Conservation (phyloP, 306 rosid species). For the Astragalus glycyphyllos region DNA sequence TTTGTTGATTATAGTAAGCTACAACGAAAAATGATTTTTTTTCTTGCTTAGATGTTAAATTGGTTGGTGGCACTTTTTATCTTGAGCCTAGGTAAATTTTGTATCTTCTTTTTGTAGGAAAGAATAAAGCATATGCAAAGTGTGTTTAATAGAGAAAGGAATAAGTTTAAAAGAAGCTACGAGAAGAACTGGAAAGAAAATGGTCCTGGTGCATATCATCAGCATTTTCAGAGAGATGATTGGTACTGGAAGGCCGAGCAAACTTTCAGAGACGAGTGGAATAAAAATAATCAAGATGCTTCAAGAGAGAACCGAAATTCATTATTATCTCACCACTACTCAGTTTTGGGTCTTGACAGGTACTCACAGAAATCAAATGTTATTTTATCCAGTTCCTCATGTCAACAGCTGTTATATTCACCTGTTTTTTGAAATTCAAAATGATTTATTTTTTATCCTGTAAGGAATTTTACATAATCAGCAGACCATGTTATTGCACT, state of each 20-base stretch:
- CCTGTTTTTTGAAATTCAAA: constrained; percentile 6
- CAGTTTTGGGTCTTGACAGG: constrained; percentile 97
- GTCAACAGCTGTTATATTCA: not conserved
- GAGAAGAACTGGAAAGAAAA: constrained; percentile 88
- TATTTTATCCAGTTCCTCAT: constrained; percentile 16
- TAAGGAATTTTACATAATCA: constrained; percentile 4
- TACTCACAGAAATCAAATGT: constrained; percentile 39
- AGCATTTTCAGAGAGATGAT: constrained; percentile 83
- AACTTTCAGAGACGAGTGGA: constrained; percentile 63
- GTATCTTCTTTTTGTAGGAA: constrained; percentile 58
- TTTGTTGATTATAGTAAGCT: constrained; percentile 18
- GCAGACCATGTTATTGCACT: constrained; percentile 5
- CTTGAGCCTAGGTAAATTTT: constrained; percentile 18
- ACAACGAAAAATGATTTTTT: constrained; percentile 11
- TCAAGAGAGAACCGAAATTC: constrained; percentile 63
- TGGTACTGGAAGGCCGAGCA: constrained; percentile 91
- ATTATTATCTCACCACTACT: constrained; percentile 83
- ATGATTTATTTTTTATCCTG: constrained; percentile 1
- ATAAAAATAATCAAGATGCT: constrained; percentile 56
- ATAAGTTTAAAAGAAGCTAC: constrained; percentile 60
- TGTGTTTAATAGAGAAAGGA: constrained; percentile 94
- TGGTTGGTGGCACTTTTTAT: constrained; percentile 6
- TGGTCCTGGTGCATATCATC: constrained; percentile 62
- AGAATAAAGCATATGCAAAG: constrained; percentile 94
- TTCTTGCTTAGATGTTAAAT: constrained; percentile 19